These are phyloP conservation scores for Didymosphaeria variabile DNA, from an alignment of 2,329 filamentous ascomycete genomes.

Conservation along the genomic window DNA sequence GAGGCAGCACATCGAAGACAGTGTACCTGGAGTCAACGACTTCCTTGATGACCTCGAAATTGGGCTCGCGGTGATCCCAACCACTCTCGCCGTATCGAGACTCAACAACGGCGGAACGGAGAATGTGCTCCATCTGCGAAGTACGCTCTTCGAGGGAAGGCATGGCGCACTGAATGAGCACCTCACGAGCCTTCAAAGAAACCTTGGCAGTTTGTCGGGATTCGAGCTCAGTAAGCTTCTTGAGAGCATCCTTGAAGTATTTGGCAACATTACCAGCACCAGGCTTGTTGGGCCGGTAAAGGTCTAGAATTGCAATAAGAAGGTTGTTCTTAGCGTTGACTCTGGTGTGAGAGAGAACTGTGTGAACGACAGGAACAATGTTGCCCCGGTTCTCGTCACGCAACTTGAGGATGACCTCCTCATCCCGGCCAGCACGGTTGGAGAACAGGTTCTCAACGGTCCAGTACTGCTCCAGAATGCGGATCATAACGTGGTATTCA, in stretches of 20 bases:
- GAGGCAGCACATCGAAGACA: conserved; percentile 92
- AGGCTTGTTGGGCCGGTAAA: conserved; percentile 95
- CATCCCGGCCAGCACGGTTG: conserved; percentile 82
- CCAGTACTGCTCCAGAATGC: conserved; percentile 82
- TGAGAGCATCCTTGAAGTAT: conserved; percentile 82
- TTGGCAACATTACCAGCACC: conserved; percentile 88
- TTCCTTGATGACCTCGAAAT: conserved; percentile 91
- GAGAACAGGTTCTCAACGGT: conserved; percentile 88
- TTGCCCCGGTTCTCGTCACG: conserved; percentile 97
- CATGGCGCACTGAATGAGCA: conserved; percentile 95
- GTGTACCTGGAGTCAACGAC: conserved; percentile 99
- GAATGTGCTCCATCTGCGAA: conserved; percentile 97
- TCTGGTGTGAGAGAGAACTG: conserved; percentile 90
- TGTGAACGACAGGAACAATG: conserved; percentile 82
- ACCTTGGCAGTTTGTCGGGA: conserved; percentile 90
- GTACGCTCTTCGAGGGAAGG: conserved; percentile 95
- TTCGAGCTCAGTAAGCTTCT: conserved; percentile 89
- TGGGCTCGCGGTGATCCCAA: conserved; percentile 94
- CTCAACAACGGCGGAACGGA: conserved; percentile 93
- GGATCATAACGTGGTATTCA: conserved; percentile 83
- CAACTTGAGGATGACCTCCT: conserved; percentile 91
- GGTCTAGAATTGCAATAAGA: conserved; percentile 87
- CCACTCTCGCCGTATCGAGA: conserved; percentile 97
- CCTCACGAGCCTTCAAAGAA: conserved; percentile 93
- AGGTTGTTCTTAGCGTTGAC: conserved; percentile 95